Evolutionary conservation across 345 rosid genomes (phyloP).

Genomic region (Turritis glabra): DNA sequence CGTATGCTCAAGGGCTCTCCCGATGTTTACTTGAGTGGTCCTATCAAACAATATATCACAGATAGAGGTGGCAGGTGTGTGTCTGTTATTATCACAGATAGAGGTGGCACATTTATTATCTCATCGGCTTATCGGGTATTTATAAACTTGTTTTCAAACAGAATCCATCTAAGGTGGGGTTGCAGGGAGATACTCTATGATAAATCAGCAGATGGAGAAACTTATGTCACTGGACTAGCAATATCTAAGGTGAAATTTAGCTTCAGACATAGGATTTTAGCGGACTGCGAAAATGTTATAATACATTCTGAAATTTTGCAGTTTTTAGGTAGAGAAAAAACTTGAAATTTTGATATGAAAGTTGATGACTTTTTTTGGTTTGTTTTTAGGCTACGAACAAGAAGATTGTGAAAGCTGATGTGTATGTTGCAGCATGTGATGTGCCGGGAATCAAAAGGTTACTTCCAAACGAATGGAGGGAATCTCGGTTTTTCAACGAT

Average conservation of each 20-base stretch:
- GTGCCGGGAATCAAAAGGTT: constrained; percentile 95
- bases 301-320: not conserved
- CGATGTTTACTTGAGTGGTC: constrained; percentile 87
- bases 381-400: constrained; percentile 78
- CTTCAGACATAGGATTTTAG: not conserved
- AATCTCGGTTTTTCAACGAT: constrained; percentile 67
- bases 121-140: not conserved
- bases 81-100: constrained; percentile 41
- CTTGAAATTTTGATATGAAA: not conserved
- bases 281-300: not conserved
- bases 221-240: constrained; percentile 78
- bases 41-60: constrained; percentile 83
- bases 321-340: not conserved
- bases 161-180: constrained; percentile 99
- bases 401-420: constrained; percentile 88
- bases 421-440: constrained; percentile 97
- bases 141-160: constrained; percentile 42
- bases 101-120: constrained; percentile 60
- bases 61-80: constrained; percentile 85
- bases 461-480: constrained; percentile 82
- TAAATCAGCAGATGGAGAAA: constrained; percentile 62
- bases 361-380: not conserved
- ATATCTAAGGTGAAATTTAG: constrained; percentile 66
- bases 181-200: constrained; percentile 86
- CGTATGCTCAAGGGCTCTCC: constrained; percentile 99